Base-by-base conservation (phyloP, 768 basidiomycete species). In the Tubosaeta sp. region DNA sequence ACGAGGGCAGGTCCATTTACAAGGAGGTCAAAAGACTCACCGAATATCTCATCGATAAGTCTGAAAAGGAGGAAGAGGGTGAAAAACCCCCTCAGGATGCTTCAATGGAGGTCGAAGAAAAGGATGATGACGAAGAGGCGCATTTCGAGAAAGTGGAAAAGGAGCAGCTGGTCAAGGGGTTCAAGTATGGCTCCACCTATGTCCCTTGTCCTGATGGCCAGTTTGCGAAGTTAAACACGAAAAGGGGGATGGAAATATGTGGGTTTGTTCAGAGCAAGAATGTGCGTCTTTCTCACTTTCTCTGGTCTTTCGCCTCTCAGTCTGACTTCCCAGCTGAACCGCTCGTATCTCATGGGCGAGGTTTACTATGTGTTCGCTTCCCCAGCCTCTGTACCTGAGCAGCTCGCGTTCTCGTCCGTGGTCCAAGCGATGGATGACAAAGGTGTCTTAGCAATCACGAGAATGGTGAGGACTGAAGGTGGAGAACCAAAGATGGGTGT, bases 161-260 rank as follows among this genome's bases (percentile, higher is more conserved):
- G 67, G 87, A 90, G 58, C 79, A 92, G 32, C 81, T 94, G 8
- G 74, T 90, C 21, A 72, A 76, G 56, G 92, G 90, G 2, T 94
- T 88, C 74, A 88, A 89, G 69, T 95, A 96, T 61, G 94, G 94
- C 18, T 79, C 90, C 2, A 87, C 89, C 1, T 94, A 91, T 67
- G 87, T 82, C 3, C 91, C 90, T 1, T 86, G 86, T 68, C 87
- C 90, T 2, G 90, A 91, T 46, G 90, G 83, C n/a, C 83, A 85
- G 47, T 95, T 93, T 59, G 80, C 81, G 27, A 78, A 73, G 54
- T 71, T 96, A 34, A 70, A 73, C n/a, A 89, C 92, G 1, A 78
- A 72, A 62, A 86, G 84, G 60, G 95, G 95, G 0, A 86, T 98
- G 42, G 90, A 95, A 45, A 81, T 98, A 38, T 81, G 87, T 59